Base-by-base conservation (phyloP, 495 filamentous ascomycete genomes). In the Extremus antarcticus region DNA sequence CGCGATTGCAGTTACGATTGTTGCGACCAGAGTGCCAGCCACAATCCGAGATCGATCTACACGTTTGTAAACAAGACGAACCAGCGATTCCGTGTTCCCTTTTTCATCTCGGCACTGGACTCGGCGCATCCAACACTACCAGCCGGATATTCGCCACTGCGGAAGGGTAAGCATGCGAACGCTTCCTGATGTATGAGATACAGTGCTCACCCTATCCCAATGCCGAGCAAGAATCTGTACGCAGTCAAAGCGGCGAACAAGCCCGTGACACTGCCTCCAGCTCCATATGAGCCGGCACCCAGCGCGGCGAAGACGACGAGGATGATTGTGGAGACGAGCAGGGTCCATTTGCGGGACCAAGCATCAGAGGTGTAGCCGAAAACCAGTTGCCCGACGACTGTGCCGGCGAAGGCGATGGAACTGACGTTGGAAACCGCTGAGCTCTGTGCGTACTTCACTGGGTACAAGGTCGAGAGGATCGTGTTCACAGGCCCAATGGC, bases 31-130 rank as follows among this genome's bases (percentile, higher is more conserved):
- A 0, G 86, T 80, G 1, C 86, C 81, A 41, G 86, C 70, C 2
- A 92, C 85, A 87, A 91, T 0, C 83, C 88, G 22, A 77, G 77
- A 66, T 94, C 87, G 56, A 96, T 94, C 73, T 86, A 83, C 32
- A 86, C 78, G 70, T 95, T 95, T 43, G 90, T 96, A 69, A 94
- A 95, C 59, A 94, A 75, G 63, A 94, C 88, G 68, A 95, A 96
- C 29, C 87, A 94, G 20, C 82, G 77, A 63, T 95, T 91, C 15
- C 90, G 73, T 21, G 82, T 82, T n/a, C 90, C 90, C 9, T 66
- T 65, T 66, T 86, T 86, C 55, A 95, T 71, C 65, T 94, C 87
- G 17, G 87, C 87, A 0, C 83, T 88, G 24, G 83, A 85, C 70
- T 96, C 90, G 19, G 88, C 87, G 50, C 81, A 84, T 0, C 84